Conservation (phyloP, 352 stramenopile genomes). For the Phytophthora nicotianae region DNA sequence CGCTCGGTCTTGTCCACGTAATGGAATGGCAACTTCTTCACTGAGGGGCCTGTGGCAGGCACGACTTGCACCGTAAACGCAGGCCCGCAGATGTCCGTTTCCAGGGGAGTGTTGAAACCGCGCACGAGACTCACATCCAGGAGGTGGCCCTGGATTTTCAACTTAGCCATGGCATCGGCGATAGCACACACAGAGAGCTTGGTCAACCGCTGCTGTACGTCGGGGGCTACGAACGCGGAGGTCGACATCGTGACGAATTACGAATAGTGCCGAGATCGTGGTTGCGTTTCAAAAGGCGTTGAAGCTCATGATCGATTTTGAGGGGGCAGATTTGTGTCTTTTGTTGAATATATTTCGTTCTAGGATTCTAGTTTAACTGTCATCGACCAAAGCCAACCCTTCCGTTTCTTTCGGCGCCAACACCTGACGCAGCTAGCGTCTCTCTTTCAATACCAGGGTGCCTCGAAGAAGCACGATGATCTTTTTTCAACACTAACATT, state of each 20-base stretch:
- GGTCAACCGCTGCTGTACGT: slow-evolving; percentile 64
- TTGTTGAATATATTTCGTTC: no score
- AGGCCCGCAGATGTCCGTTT: slow-evolving; percentile 77
- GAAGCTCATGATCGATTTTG: not conserved
- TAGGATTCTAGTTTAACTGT: no score
- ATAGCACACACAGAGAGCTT: slow-evolving; percentile 85
- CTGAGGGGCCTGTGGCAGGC: slow-evolving; percentile 51
- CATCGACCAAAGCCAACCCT: no score
- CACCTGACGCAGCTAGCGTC: no score
- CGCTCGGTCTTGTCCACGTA: slow-evolving; percentile 80
- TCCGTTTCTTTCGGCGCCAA: no score
- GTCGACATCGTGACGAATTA: not conserved
- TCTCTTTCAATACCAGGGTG: no score
- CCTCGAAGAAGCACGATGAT: no score
- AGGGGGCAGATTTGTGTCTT: not conserved
- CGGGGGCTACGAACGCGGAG: not conserved
- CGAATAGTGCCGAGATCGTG: not conserved
- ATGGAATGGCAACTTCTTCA: slow-evolving; percentile 51
- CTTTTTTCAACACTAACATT: no score
- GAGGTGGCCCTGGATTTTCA: slow-evolving; percentile 82
- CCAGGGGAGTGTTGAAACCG: slow-evolving; percentile 57
- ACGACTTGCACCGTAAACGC: slow-evolving; percentile 81
- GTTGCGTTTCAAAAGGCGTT: slow-evolving; percentile 8
- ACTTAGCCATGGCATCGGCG: slow-evolving; percentile 73
- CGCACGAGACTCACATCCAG: slow-evolving; percentile 77